Evolutionary conservation across 352 stramenopile species (phyloP), one percentile per base, ranked within the genome.

Genomic region (Phytophthora pini): DNA sequence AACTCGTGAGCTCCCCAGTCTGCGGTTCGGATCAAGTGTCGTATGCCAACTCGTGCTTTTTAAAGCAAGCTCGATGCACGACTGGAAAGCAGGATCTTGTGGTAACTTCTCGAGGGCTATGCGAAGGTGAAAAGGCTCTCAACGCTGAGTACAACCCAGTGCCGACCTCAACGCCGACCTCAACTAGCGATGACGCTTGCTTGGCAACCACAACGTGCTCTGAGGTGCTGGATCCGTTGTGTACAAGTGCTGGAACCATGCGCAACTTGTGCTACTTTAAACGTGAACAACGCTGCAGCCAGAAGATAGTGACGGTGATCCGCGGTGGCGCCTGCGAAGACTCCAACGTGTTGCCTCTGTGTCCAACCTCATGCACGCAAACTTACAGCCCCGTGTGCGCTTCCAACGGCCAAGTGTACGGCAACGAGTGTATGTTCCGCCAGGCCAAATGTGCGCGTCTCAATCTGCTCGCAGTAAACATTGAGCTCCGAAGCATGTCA

Each of bases 401-500:
- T 6, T 84, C 78, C 17, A 88, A 77, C 44, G 79, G 79, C 43
- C 32, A 75, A 17, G 32, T 88, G 10, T 88, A 87, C 52, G 72
- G 65, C 4, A 90, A 87, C 62, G 72, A 84, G 13, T 90, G 79
- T 38, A 43, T 80, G 1, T 90, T 88, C 43, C 75, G 74, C 3
- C 63, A 82, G 22, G 81, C 81, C 1, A 76, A 79, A 27, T 89
- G 78, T 11, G 62, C 66, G 5, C 76, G 76, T 22, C 56, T 38
- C 13, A 38, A 53, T 24, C 46, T 61, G 4, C 41, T 66, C 27
- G 63, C 63, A 26, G 63, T 71, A 11, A 71, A 71, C 41, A 60
- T 71, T 20, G 55, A 66, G 15, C 56, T n/a, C 12, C 62, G 62
- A 26, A 4, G 22, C 12, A 31, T 71, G 13, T 53, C 65, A 24